These are phyloP conservation scores for Hymenoscyphus scutula DNA, from an alignment of 2,329 filamentous ascomycete species.

Conservation along the genomic window DNA sequence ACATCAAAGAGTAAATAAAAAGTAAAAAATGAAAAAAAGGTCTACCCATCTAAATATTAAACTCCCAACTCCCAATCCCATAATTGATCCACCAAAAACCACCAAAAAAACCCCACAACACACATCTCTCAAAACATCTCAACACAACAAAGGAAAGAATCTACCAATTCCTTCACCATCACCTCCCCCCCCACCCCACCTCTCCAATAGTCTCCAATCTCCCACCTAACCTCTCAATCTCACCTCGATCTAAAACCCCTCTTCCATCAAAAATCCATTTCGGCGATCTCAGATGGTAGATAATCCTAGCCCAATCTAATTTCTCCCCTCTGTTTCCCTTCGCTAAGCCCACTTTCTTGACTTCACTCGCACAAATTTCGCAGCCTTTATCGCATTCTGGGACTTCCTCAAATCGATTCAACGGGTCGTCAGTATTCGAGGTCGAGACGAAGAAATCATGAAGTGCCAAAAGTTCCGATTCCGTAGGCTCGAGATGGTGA, in stretches of 20 bases:
- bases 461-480: conserved; percentile 25
- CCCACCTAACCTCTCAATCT: conserved; percentile 34
- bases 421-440: conserved; percentile 20
- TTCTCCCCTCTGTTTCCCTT: conserved; percentile 27
- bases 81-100: neutral
- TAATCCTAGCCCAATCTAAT: conserved; percentile 47
- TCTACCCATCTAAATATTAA: neutral
- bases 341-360: conserved; percentile 6
- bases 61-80: conserved; percentile 1
- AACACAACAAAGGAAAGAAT: too few relatives aligned
- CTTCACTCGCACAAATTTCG: conserved; percentile 38
- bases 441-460: conserved; percentile 18
- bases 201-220: conserved; percentile 31
- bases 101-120: too few relatives aligned
- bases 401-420: conserved; percentile 29
- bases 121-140: neutral
- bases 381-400: conserved; percentile 33
- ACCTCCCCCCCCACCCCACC: conserved; percentile 10
- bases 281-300: conserved; percentile 44
- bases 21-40: neutral
- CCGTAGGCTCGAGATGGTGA: conserved; percentile 22
- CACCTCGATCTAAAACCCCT: conserved; percentile 32
- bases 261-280: conserved; percentile 50
- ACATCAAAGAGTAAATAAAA: too few relatives aligned
- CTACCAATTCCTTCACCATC: too few relatives aligned